Percentiles rank a stretch among this genome's conserved stretches.
Conservation (phyloP, 208 protist species). For the Leptomonas pyrrhocoris region DNA sequence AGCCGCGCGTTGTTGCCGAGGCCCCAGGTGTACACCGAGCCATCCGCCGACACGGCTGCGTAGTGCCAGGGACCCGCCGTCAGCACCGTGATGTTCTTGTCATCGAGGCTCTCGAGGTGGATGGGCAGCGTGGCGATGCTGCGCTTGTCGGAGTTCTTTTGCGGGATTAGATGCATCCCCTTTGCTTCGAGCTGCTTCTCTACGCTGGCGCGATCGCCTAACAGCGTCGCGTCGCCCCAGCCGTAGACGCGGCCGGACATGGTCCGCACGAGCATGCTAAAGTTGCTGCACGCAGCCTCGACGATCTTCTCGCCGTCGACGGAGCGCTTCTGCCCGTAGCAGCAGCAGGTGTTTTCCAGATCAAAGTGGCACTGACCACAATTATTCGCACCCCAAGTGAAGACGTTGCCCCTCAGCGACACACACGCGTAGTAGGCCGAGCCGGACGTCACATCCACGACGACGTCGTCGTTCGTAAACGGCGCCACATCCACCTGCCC, state of each 20-base stretch:
- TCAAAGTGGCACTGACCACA: slow-evolving; percentile 71
- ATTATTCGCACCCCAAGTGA: slow-evolving; percentile 81
- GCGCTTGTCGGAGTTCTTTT: slow-evolving; percentile 32
- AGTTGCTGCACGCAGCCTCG: slow-evolving; percentile 69
- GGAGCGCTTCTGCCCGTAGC: slow-evolving; percentile 46
- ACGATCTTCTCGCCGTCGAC: slow-evolving; percentile 58
- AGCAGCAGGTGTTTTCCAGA: slow-evolving; percentile 51
- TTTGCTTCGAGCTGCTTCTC: slow-evolving; percentile 15
- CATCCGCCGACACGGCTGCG: slow-evolving; percentile 49
- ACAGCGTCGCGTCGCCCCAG: slow-evolving; percentile 68
- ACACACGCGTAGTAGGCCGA: slow-evolving; percentile 65
- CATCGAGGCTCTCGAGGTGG: slow-evolving; percentile 37
- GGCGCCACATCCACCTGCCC: slow-evolving; percentile 54
- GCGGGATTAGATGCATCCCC: slow-evolving; percentile 11
- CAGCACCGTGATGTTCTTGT: slow-evolving; percentile 44
- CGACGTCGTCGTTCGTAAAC: slow-evolving; percentile 42
- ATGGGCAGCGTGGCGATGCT: slow-evolving; percentile 41
- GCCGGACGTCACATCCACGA: slow-evolving; percentile 64
- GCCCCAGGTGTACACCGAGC: slow-evolving; percentile 80
- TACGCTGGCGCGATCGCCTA: slow-evolving; percentile 52
- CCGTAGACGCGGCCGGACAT: slow-evolving; percentile 65
- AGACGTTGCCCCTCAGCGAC: slow-evolving; percentile 55
- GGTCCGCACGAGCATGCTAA: slow-evolving; percentile 65
- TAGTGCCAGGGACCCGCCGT: slow-evolving; percentile 84
- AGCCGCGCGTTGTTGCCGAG: slow-evolving; percentile 78